Evolutionary conservation across 306 rosid genomes (phyloP), one percentile per base, ranked within the genome.

Genomic region (Vigna trinervia): DNA sequence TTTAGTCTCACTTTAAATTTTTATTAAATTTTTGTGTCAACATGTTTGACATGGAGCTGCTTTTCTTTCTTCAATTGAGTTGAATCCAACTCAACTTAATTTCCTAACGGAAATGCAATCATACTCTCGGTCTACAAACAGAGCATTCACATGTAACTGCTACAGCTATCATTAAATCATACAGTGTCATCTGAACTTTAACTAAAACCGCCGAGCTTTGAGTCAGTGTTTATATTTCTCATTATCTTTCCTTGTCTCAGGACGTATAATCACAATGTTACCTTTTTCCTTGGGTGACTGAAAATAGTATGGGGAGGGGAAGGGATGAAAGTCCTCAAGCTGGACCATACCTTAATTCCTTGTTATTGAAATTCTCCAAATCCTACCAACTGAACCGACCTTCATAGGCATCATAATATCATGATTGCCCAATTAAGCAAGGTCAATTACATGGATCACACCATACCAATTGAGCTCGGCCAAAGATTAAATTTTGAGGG

Each of bases 361-460:
- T 63, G 14, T 13, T 20, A 51, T 64, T 11, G 2, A 56, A 46
- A 77, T 68, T 17, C 59, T 43, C 47, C 11, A 5, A 38, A 28
- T 65, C 57, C 46, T 51, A 66, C 14, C 39, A 41, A 22, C 22
- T n/a, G 69, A 76, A 36, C 28, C 14, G 39, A 71, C 52, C 63
- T 56, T 22, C 41, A n/a, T 3, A 63, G 15, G n/a, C 54, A 73
- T 43, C 58, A 45, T 12, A 60, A 60, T 60, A 58, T 47, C 78
- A 73, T 41, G 28, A 45, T 58, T 2, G 13, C 48, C 70, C 70
- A n/a, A 11, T 8, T 12, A 5, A 41, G 19, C 6, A 17, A 59
- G 65, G 5, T 59, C 38, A 12, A 1, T 19, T 59, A 59, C n/a
- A 58, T 12, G 32, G 6, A 58, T 58, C 38, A 11, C 17, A 59